Percentiles rank a stretch among this genome's conserved stretches.
Evolutionary conservation across 768 basidiomycete genomes (phyloP).

Genomic region (Paxillus rubicundulus): DNA sequence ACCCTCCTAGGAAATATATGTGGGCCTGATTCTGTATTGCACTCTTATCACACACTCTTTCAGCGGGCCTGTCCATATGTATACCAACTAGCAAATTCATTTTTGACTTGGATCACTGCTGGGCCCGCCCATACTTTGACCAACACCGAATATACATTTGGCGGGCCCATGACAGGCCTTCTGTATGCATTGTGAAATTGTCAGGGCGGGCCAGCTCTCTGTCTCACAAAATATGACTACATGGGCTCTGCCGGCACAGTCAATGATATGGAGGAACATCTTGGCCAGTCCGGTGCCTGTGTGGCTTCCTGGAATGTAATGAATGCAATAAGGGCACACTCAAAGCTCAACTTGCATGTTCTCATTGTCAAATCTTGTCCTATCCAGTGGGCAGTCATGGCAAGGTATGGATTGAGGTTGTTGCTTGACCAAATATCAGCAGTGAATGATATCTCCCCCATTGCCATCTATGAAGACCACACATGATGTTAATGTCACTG

Average conservation of each 20-base stretch:
- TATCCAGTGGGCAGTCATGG: conserved; percentile 33
- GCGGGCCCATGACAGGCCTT: too few species aligned
- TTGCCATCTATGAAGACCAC: background rate
- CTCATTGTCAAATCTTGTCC: conserved; percentile 1
- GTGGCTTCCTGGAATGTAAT: conserved; percentile 11
- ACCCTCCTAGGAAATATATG: too few species aligned
- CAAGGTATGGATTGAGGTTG: conserved; percentile 27
- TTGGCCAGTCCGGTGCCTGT: conserved; percentile 1
- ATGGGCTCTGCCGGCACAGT: conserved; percentile 2
- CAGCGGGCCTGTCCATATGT: too few species aligned
- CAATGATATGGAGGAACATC: background rate
- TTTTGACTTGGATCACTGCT: too few species aligned
- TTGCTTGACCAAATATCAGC: conserved; percentile 35
- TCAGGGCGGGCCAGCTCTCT: too few species aligned
- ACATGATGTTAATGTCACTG: background rate
- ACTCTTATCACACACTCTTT: too few species aligned
- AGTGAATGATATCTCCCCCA: conserved; percentile 24
- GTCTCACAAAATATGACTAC: too few species aligned
- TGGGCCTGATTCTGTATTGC: too few species aligned
- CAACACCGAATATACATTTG: too few species aligned
- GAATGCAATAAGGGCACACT: conserved; percentile 15
- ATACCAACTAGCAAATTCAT: too few species aligned
- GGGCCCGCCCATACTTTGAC: too few species aligned
- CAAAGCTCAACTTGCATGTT: background rate
- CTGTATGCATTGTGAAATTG: too few species aligned